Evolutionary conservation across 208 protist genomes (phyloP).

Genomic region (Trypanosoma melophagium): DNA sequence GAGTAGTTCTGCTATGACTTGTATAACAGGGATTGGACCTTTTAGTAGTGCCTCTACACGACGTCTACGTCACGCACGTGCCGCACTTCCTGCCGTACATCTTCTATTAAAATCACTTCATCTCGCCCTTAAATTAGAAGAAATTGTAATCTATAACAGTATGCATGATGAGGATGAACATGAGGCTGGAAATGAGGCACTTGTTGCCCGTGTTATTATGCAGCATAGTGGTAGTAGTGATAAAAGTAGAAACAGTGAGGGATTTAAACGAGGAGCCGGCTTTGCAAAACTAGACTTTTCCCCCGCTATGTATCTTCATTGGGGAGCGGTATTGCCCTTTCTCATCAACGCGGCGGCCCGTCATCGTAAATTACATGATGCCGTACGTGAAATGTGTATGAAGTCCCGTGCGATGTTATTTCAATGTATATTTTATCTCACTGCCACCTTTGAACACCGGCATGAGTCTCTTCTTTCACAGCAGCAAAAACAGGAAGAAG

Average conservation of each 20-base stretch:
- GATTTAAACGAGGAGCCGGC: conserved; percentile 19
- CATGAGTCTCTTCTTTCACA: conserved; percentile 35
- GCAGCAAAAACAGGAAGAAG: neutral
- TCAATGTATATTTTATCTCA: conserved; percentile 69
- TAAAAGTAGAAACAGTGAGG: neutral
- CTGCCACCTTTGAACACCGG: conserved; percentile 62
- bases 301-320: conserved; percentile 52
- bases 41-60: conserved; percentile 55
- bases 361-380: conserved; percentile 43
- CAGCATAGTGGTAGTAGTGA: neutral
- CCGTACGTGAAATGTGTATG: conserved; percentile 66
- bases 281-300: conserved; percentile 66
- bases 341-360: conserved; percentile 47
- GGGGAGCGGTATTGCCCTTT: conserved; percentile 59
- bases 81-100: conserved; percentile 62
- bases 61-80: conserved; percentile 66
- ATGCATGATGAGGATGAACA: neutral
- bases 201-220: too few species aligned
- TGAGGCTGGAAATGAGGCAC: too few species aligned
- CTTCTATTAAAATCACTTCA: conserved; percentile 77
- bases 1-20: conserved; percentile 45
- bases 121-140: conserved; percentile 59
- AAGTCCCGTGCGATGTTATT: conserved; percentile 61
- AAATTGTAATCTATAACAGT: conserved; percentile 16
- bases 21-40: conserved; percentile 65